Evolutionary conservation across 257 asterid genomes (phyloP).

Genomic region (Solanum virginianum): DNA sequence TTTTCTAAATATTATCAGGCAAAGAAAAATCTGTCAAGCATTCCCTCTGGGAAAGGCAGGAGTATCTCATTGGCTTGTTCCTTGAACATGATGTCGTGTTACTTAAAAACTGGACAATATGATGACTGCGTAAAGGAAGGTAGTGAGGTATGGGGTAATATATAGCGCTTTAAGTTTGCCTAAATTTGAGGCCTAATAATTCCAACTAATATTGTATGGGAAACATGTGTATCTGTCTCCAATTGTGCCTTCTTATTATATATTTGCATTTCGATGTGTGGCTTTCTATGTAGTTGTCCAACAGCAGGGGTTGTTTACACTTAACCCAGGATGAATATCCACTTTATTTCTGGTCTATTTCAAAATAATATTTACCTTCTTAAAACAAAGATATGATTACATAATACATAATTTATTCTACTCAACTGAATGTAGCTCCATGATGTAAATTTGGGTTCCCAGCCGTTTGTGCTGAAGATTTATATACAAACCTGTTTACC

Average conservation of each 20-base stretch:
- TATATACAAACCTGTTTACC: too few relatives aligned
- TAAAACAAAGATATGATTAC: neutral
- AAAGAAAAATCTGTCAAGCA: conserved; percentile 64
- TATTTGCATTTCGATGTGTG: neutral
- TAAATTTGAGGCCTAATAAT: neutral
- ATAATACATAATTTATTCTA: neutral
- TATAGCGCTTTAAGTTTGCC: neutral
- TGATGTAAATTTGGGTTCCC: too few relatives aligned
- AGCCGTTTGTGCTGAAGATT: too few relatives aligned
- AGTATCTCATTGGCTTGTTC: conserved; percentile 65
- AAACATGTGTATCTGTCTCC: neutral
- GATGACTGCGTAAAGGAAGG: conserved; percentile 80
- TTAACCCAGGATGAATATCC: neutral
- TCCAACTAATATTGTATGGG: neutral
- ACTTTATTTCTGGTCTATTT: neutral
- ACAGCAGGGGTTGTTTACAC: neutral
- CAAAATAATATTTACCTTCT: neutral
- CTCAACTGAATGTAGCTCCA: too few relatives aligned
- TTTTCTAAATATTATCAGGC: conserved; percentile 36
- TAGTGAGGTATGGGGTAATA: conserved; percentile 56
- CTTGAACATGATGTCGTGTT: conserved; percentile 94
- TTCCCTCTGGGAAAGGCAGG: conserved; percentile 57
- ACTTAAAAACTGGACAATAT: conserved; percentile 66
- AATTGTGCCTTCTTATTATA: neutral
- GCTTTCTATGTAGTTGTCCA: neutral